phyloP scores from a whole-genome alignment of 768 basidiomycete species.

The Chalciporus chontae region DNA sequence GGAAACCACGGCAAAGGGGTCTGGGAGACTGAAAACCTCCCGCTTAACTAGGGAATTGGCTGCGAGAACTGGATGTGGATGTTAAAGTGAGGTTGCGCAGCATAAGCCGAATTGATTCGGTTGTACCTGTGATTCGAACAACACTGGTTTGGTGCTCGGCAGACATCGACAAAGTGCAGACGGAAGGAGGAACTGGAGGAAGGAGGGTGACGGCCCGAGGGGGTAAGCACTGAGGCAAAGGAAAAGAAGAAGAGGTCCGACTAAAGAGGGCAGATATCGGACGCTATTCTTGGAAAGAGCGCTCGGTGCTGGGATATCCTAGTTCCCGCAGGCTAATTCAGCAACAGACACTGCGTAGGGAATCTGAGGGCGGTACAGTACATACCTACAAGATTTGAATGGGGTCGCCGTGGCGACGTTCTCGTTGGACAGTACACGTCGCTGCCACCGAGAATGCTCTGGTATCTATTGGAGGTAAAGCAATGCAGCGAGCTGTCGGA shows the following conservation, averaged over 20 bases:
- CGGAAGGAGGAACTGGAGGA: neutral
- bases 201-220: no score
- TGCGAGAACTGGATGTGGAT: conserved; percentile 58
- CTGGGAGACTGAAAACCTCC: conserved; percentile 76
- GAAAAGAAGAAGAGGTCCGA: neutral
- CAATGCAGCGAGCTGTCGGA: no score
- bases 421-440: no score
- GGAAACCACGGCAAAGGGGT: conserved; percentile 86
- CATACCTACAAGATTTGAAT: no score
- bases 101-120: neutral
- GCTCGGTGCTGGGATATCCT: neutral
- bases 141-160: conserved; percentile 6
- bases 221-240: no score
- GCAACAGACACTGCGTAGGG: no score
- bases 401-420: no score
- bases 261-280: neutral
- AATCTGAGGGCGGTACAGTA: no score
- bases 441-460: no score
- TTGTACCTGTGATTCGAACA: conserved; percentile 28
- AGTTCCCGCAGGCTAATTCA: neutral
- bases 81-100: neutral
- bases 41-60: conserved; percentile 74
- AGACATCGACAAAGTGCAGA: conserved; percentile 17
- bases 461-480: no score
- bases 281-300: conserved; percentile 1